phyloP scores from a whole-genome alignment of 164 flowering plant genomes.

The Aristolochia californica region DNA sequence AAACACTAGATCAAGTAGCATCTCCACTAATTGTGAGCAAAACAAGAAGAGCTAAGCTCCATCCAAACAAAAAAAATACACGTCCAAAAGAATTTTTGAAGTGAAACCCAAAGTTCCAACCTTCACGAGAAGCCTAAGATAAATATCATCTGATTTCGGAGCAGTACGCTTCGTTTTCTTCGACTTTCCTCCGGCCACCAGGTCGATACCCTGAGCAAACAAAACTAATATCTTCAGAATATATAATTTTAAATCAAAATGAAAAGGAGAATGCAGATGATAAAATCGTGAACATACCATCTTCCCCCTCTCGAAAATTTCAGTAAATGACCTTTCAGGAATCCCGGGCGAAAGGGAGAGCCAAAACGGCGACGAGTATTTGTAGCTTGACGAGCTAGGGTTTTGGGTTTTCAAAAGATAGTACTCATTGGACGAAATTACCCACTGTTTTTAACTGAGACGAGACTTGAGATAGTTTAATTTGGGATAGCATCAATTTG shows the following conservation, averaged over 20 bases:
- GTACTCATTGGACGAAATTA: not conserved
- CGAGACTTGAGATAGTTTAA: too few relatives aligned
- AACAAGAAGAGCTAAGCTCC: not conserved
- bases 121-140: conserved; percentile 17
- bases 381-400: not conserved
- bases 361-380: not conserved
- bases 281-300: not conserved
- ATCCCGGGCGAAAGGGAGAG: too few relatives aligned
- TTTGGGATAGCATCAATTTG: too few relatives aligned
- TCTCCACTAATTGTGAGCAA: too few relatives aligned
- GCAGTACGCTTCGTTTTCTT: conserved; percentile 14
- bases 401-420: not conserved
- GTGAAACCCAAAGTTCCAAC: not conserved
- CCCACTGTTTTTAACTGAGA: not conserved
- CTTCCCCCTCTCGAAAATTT: too few relatives aligned
- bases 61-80: too few relatives aligned
- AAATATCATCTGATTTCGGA: conserved; percentile 14
- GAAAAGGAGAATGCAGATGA: not conserved
- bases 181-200: conserved; percentile 32
- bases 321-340: too few relatives aligned
- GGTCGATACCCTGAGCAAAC: conserved; percentile 12
- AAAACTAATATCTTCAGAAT: not conserved
- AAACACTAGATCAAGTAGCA: too few relatives aligned
- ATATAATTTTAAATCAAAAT: not conserved
- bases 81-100: too few relatives aligned